These are phyloP conservation scores for Seminavis robusta DNA, from an alignment of 108 stramenopile species.

Conservation along the genomic window DNA sequence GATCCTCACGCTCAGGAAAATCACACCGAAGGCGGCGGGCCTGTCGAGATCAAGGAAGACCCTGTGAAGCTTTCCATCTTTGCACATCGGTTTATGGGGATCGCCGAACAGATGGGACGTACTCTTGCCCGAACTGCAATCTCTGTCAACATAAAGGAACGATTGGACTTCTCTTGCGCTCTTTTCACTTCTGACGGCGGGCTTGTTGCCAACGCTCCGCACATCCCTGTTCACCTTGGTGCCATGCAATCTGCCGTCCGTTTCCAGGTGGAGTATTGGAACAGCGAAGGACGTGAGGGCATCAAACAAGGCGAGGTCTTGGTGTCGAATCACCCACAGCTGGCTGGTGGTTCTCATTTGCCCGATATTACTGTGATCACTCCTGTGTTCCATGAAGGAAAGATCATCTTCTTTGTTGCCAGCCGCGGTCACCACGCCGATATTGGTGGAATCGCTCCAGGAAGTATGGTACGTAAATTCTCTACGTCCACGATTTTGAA, in stretches of 20 bases:
- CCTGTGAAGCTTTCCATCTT: conserved; percentile 92
- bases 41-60: conserved; percentile 59
- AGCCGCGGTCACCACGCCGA: conserved; percentile 97
- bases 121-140: conserved; percentile 93
- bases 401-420: conserved; percentile 95
- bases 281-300: conserved; percentile 65
- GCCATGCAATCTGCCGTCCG: conserved; percentile 95
- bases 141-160: conserved; percentile 99
- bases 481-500: background rate
- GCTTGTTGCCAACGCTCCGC: conserved; percentile 98
- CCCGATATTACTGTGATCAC: conserved; percentile 99
- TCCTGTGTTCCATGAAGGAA: conserved; percentile 88
- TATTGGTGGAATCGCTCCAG: conserved; percentile 92
- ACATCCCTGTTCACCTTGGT: conserved; percentile 98
- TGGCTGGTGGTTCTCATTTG: conserved; percentile 92
- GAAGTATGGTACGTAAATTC: conserved; percentile 23
- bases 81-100: conserved; percentile 98
- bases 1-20: conserved; percentile 20
- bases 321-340: conserved; percentile 96
- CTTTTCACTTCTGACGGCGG: conserved; percentile 94
- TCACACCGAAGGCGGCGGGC: no score
- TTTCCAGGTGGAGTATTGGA: conserved; percentile 94
- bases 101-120: conserved; percentile 99
- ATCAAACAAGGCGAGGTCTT: conserved; percentile 95
- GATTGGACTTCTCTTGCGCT: conserved; percentile 97